phyloP scores from a whole-genome alignment of 2,329 filamentous ascomycete genomes.

The Aspergillus viridinutans region DNA sequence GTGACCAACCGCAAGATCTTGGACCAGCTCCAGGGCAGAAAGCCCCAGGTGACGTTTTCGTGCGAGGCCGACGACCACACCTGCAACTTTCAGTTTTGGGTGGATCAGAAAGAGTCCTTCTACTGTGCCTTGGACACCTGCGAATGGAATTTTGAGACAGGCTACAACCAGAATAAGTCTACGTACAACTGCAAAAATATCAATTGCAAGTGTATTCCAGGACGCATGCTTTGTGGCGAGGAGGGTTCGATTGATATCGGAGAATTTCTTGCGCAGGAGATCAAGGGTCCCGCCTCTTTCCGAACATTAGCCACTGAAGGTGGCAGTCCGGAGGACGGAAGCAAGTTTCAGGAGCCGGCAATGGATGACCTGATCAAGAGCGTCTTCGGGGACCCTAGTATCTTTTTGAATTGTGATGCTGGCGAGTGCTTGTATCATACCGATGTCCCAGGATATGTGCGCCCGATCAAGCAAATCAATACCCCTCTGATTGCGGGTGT shows the following conservation, averaged over 20 bases:
- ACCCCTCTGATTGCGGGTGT: slow-evolving; percentile 92
- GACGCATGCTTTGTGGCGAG: slow-evolving; percentile 90
- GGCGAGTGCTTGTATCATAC: slow-evolving; percentile 93
- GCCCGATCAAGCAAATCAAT: slow-evolving; percentile 91
- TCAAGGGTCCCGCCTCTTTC: slow-evolving; percentile 85
- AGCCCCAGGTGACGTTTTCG: slow-evolving; percentile 90
- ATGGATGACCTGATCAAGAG: slow-evolving; percentile 87
- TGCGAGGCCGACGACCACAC: slow-evolving; percentile 70
- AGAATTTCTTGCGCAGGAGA: slow-evolving; percentile 77
- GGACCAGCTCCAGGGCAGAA: slow-evolving; percentile 75
- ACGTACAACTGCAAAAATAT: slow-evolving; percentile 81
- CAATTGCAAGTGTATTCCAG: slow-evolving; percentile 80
- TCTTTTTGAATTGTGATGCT: slow-evolving; percentile 73
- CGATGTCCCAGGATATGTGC: slow-evolving; percentile 84
- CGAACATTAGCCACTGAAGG: slow-evolving; percentile 58
- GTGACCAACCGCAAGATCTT: slow-evolving; percentile 95
- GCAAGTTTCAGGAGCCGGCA: slow-evolving; percentile 81
- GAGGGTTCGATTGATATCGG: slow-evolving; percentile 86
- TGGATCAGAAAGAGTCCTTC: slow-evolving; percentile 89
- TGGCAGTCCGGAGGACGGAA: slow-evolving; percentile 62
- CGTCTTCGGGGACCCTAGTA: slow-evolving; percentile 89
- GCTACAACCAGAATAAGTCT: slow-evolving; percentile 71
- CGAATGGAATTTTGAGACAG: slow-evolving; percentile 64
- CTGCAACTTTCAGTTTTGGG: slow-evolving; percentile 99
- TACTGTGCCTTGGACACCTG: slow-evolving; percentile 88